These are phyloP conservation scores for Phytophthora pini DNA, from an alignment of 352 stramenopile species.

Conservation along the genomic window DNA sequence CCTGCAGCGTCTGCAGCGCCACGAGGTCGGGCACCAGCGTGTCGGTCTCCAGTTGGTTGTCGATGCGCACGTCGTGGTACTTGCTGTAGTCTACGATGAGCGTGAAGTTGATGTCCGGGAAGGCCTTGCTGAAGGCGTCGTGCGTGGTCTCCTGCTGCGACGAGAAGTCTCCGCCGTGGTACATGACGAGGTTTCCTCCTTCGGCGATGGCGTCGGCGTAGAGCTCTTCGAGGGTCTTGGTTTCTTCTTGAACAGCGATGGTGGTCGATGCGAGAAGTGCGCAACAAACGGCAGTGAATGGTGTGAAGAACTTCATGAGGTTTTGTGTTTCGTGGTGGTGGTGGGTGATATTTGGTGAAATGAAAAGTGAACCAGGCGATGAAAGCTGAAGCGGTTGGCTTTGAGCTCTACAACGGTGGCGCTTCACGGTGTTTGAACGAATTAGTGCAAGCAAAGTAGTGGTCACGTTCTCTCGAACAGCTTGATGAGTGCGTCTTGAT, in stretches of 20 bases:
- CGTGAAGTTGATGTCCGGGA: conserved; percentile 69
- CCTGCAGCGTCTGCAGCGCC: conserved; percentile 59
- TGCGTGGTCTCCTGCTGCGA: too few relatives aligned
- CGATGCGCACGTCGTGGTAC: conserved; percentile 63
- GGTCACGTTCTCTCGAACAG: too few relatives aligned
- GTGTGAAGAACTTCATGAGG: conserved; percentile 19
- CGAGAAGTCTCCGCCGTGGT: too few relatives aligned
- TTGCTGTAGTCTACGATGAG: conserved; percentile 66
- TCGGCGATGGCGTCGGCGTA: conserved; percentile 21
- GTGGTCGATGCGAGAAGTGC: conserved; percentile 17
- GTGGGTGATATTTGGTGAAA: neutral
- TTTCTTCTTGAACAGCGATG: conserved; percentile 42
- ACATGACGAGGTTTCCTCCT: too few relatives aligned
- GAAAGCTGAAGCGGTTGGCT: neutral
- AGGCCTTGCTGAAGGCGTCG: conserved; percentile 30
- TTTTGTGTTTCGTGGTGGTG: neutral
- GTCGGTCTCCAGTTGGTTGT: conserved; percentile 65
- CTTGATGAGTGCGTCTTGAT: too few relatives aligned
- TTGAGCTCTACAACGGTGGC: too few relatives aligned
- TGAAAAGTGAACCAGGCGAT: conserved; percentile 16
- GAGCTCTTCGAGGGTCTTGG: conserved; percentile 50
- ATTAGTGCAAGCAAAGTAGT: too few relatives aligned
- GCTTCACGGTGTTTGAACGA: too few relatives aligned
- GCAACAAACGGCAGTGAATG: conserved; percentile 10
- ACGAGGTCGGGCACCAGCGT: conserved; percentile 50